Conservation (phyloP, 2,329 filamentous ascomycete species). For the Colletotrichum neosansevieriae region DNA sequence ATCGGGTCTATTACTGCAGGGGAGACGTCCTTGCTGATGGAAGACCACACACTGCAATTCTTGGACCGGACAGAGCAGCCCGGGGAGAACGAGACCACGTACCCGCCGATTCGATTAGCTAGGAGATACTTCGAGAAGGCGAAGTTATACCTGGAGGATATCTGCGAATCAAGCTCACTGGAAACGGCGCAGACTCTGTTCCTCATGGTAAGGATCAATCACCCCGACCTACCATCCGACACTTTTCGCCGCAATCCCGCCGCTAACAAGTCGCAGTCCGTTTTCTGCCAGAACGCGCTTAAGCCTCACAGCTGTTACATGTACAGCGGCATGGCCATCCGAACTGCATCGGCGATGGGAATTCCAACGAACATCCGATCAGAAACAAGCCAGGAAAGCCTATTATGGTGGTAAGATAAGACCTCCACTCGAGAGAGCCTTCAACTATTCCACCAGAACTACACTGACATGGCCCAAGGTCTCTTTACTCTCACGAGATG, state of each 20-base stretch:
- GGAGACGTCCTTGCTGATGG: conserved; percentile 40
- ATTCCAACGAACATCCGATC: conserved; percentile 43
- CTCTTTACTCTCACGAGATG: conserved; percentile 41
- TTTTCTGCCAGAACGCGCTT: conserved; percentile 50
- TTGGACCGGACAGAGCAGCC: conserved; percentile 31
- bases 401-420: conserved; percentile 41
- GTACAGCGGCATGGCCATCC: conserved; percentile 51
- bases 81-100: conserved; percentile 30
- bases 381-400: conserved; percentile 36
- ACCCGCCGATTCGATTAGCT: conserved; percentile 38
- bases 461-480: conserved; percentile 21
- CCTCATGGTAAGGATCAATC: conserved; percentile 39
- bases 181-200: conserved; percentile 41
- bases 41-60: conserved; percentile 35
- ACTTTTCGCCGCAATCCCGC: not conserved
- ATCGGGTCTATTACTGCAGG: conserved; percentile 41
- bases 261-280: conserved; percentile 34
- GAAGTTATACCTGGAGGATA: conserved; percentile 37
- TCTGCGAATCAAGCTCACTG: conserved; percentile 41
- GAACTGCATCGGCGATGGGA: conserved; percentile 50
- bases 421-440: not conserved
- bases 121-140: conserved; percentile 40
- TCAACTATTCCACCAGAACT: not conserved
- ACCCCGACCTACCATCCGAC: too few relatives aligned
- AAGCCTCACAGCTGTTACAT: conserved; percentile 51